These are phyloP conservation scores for Hydrangea macrophylla DNA, from an alignment of 148 eudicot species.

Conservation along the genomic window DNA sequence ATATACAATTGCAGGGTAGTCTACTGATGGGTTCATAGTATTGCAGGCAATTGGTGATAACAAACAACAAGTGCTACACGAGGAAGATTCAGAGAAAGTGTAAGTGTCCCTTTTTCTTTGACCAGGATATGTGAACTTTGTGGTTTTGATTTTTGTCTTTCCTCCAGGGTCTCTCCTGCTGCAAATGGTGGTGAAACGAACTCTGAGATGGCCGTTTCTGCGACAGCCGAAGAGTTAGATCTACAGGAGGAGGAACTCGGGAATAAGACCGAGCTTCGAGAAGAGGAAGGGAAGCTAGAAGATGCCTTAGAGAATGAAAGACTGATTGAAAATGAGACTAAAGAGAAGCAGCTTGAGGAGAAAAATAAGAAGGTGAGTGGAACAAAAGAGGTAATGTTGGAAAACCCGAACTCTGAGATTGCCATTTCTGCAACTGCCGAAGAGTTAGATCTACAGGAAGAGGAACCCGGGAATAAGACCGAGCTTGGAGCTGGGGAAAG, in stretches of 20 bases:
- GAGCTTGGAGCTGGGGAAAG: constrained; percentile 77
- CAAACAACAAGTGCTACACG: constrained; percentile 18
- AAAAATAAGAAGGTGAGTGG: too few relatives aligned
- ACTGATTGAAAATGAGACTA: too few relatives aligned
- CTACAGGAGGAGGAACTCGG: too few relatives aligned
- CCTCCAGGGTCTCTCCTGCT: constrained; percentile 40
- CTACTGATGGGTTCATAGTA: neutral
- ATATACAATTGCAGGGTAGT: neutral
- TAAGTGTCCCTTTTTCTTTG: constrained; percentile 24
- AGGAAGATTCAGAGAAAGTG: constrained; percentile 39
- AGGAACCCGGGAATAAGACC: constrained; percentile 34
- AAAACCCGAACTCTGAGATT: constrained; percentile 28
- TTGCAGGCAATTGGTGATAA: constrained; percentile 47
- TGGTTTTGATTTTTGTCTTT: constrained; percentile 6
- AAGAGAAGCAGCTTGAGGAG: too few relatives aligned
- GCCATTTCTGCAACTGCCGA: constrained; percentile 28
- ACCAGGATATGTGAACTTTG: neutral
- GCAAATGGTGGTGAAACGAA: constrained; percentile 40
- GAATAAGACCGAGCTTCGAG: too few relatives aligned
- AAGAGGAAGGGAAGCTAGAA: too few relatives aligned
- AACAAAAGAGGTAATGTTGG: too few relatives aligned
- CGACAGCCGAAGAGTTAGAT: too few relatives aligned
- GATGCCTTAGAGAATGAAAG: too few relatives aligned
- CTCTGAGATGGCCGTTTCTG: too few relatives aligned
- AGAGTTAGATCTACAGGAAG: constrained; percentile 40